Evolutionary conservation across 139 green algal genomes (phyloP), one percentile per base, ranked within the genome.

Genomic region (Desmodesmus armatus): DNA sequence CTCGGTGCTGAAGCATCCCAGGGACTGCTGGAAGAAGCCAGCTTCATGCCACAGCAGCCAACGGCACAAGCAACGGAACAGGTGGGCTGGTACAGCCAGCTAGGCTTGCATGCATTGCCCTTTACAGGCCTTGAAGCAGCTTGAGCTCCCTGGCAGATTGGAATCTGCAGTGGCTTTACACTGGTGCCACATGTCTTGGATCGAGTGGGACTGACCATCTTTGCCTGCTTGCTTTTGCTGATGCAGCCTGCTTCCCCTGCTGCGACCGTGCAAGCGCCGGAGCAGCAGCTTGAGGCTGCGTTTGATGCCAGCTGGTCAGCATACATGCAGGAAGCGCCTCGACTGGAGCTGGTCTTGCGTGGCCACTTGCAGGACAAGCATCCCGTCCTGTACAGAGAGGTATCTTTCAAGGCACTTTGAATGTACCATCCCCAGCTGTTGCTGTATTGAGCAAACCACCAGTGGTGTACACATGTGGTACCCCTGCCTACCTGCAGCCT

Each of bases 251-350:
- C 47, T 55, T 13, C 47, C 9, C 47, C 47, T 55, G 47, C 47
- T 55, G 47, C 47, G 7, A 21, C 47, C 4, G 33, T 31, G 41
- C 15, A 44, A 35, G 31, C 41, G 3, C 29, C 19, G 55, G n/a
- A n/a, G n/a, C n/a, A n/a, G n/a, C n/a, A n/a, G n/a, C n/a, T n/a
- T n/a, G 29, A 75, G 33, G 7, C 58, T 29, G 62, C 39, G 5
- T 78, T 85, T 39, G 79, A 77, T 9, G 63, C 79, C 17, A 77
- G 23, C 11, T 85, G 79, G 79, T 29, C 39, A n/a, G 65, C 65
- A 1, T 78, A 67, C 31, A 65, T 78, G 65, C 43, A 65, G 43
- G 65, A 49, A 6, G 43, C 44, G 13, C 29, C 43, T 29, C 31
- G 19, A 21, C 63, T 85, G 2, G 5, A 19, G 29, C 21, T 55